These are phyloP conservation scores for Candida coleopterorum DNA, from an alignment of 805 yeast genomes.

Conservation along the genomic window DNA sequence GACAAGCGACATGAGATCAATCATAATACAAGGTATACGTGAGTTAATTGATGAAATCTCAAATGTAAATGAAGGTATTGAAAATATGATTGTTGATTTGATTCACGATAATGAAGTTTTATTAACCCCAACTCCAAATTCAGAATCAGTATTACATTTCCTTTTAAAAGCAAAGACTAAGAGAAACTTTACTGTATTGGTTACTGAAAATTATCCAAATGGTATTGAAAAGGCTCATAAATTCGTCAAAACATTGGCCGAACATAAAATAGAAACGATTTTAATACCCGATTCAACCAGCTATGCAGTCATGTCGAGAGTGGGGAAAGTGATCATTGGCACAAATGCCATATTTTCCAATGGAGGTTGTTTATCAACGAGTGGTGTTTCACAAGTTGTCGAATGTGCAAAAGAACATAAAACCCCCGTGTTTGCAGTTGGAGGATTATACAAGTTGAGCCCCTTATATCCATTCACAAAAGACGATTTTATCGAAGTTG, in stretches of 20 bases:
- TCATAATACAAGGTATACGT: conserved; percentile 86
- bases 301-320: conserved; percentile 94
- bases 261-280: conserved; percentile 83
- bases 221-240: conserved; percentile 70
- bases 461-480: conserved; percentile 90
- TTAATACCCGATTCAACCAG: conserved; percentile 90
- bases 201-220: conserved; percentile 91
- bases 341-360: conserved; percentile 91
- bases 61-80: conserved; percentile 85
- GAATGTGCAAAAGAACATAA: conserved; percentile 93
- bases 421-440: conserved; percentile 95
- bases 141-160: conserved; percentile 84
- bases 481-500: conserved; percentile 81
- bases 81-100: conserved; percentile 84
- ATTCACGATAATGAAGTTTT: conserved; percentile 87
- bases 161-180: conserved; percentile 81
- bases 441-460: conserved; percentile 88
- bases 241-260: conserved; percentile 75
- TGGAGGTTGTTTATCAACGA: conserved; percentile 86
- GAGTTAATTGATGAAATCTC: conserved; percentile 89
- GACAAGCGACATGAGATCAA: conserved; percentile 68
- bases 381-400: conserved; percentile 90
- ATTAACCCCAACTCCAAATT: conserved; percentile 91
- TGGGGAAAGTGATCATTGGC: conserved; percentile 92
- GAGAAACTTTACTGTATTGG: conserved; percentile 86